phyloP scores from a whole-genome alignment of 129 eudicot genomes.

The Arctium lappa region DNA sequence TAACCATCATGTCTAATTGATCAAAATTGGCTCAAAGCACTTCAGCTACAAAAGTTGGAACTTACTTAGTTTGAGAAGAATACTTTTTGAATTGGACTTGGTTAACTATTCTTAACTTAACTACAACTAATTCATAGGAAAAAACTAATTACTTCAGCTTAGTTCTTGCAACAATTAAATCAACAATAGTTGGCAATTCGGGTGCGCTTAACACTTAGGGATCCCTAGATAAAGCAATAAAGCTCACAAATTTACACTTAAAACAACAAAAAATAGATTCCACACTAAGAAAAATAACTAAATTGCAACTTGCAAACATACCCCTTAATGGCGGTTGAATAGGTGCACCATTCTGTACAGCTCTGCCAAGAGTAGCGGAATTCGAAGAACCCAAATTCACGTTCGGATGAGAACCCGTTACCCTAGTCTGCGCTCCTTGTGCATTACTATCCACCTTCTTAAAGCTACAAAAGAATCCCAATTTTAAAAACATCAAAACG shows the following conservation, averaged over 20 bases:
- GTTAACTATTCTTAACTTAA: too few species aligned
- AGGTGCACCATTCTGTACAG: conserved; percentile 67
- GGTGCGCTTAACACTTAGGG: too few species aligned
- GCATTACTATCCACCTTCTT: conserved; percentile 59
- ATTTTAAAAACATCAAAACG: neutral
- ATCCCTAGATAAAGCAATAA: neutral
- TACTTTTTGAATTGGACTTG: too few species aligned
- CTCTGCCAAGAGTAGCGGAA: conserved; percentile 27
- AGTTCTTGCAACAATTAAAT: too few species aligned
- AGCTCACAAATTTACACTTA: neutral
- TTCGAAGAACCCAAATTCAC: conserved; percentile 35
- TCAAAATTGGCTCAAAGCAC: too few species aligned
- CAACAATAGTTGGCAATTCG: too few species aligned
- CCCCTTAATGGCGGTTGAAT: conserved; percentile 46
- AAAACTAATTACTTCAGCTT: too few species aligned
- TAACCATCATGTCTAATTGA: too few species aligned
- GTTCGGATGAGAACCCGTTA: conserved; percentile 21
- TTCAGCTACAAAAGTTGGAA: too few species aligned
- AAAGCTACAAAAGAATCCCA: conserved; percentile 34
- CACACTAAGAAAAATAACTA: neutral
- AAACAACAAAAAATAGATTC: neutral
- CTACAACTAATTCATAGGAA: too few species aligned
- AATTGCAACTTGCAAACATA: conserved; percentile 18
- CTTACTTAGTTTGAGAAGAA: too few species aligned
- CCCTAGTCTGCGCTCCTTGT: conserved; percentile 63